Evolutionary conservation across 2,329 filamentous ascomycete genomes (phyloP).

Genomic region (Xylariales sp.): DNA sequence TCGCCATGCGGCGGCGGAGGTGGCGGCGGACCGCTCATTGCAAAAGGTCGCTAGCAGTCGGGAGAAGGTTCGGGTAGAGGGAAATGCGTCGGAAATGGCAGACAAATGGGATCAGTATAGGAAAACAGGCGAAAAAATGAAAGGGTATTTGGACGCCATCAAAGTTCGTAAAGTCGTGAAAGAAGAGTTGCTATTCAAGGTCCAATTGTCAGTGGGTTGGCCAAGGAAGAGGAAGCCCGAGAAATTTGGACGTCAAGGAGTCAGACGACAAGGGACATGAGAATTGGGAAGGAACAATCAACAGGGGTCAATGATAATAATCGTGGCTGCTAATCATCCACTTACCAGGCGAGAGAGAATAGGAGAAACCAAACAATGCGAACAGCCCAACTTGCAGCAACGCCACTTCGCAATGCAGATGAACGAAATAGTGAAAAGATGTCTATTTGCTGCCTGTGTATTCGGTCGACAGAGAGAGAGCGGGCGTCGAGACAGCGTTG

Average conservation of each 20-base stretch:
- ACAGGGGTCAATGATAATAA: too few species aligned
- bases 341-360: slow-evolving; percentile 1
- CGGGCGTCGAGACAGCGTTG: too few species aligned
- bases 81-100: neutral
- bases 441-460: neutral
- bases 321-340: too few species aligned
- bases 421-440: too few species aligned
- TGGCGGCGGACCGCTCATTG: slow-evolving; percentile 13
- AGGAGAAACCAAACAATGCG: neutral
- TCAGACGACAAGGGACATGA: too few species aligned
- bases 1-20: slow-evolving; percentile 83
- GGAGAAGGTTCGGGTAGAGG: neutral
- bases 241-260: too few species aligned
- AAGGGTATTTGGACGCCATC: slow-evolving; percentile 11
- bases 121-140: neutral
- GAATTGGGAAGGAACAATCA: too few species aligned
- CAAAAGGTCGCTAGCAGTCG: slow-evolving; percentile 1
- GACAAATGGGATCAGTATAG: neutral
- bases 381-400: too few species aligned
- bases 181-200: too few species aligned
- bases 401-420: too few species aligned
- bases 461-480: neutral
- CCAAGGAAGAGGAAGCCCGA: too few species aligned
- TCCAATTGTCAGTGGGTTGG: too few species aligned
- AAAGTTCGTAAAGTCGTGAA: slow-evolving; percentile 11